Evolutionary conservation across 371 early-diverging fungal genomes (phyloP), one percentile per base, ranked within the genome.

Genomic region (Saksenaea oblongispora): DNA sequence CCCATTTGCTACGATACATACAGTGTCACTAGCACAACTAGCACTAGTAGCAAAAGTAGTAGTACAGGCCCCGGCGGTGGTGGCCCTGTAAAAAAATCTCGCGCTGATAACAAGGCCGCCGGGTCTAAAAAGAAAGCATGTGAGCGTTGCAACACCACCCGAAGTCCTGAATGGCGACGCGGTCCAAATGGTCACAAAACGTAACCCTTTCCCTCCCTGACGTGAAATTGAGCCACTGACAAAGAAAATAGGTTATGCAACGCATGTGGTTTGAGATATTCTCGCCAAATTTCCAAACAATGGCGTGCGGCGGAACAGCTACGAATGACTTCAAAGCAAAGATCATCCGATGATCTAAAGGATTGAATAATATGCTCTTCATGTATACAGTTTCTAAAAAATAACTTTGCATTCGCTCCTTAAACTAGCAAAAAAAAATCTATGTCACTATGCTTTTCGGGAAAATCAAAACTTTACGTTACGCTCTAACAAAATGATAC

Each of bases 111-210:
- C 9, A 42, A 34, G 18, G 24, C 34, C 13, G 18, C 54, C 31
- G 13, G 8, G 27, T 42, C 39, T 26, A 41, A 63, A 87, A 87
- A 60, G 61, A 74, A 47, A 22, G n/a, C 51, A 7, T 91, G 91
- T 54, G 83, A 84, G 56, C 84, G 86, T 63, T 91, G 92, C 69
- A 81, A 83, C 31, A 90, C 91, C 5, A 86, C 76, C 37, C 75
- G 79, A 34, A 90, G 91, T 39, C 92, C 91, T 34, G 92, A 91
- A 67, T 91, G 92, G 92, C 79, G 92, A 47, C 80, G 87, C 42
- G 92, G 92, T 10, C 92, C 90, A 24, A 85, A 84, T 28, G 92
- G 92, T 15, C 88, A 90, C 70, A 91, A 91, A 68, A 89, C 89
- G 86, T 87, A 81, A 74, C n/a, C 15, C 39, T 39, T 37, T 18